A percentile compares a stretch with the other conserved stretches of the same genome.
These are phyloP conservation scores for Pyrenophora graminea DNA, from an alignment of 2,329 filamentous ascomycete species.

Conservation along the genomic window DNA sequence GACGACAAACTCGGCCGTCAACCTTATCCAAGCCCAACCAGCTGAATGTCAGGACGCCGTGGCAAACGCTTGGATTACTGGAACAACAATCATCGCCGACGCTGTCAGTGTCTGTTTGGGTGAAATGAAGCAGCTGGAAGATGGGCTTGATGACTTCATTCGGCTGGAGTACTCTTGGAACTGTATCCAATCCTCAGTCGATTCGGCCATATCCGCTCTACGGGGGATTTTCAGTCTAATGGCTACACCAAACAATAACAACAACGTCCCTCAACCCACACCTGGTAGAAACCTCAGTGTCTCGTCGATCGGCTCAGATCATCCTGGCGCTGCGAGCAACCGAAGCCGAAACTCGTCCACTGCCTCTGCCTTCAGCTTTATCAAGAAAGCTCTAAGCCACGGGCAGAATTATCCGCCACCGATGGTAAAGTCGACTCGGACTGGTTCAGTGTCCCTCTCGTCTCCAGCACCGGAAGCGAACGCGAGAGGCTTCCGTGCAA, in stretches of 20 bases:
- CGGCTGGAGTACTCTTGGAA: constrained; percentile 52
- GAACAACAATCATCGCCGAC: constrained; percentile 52
- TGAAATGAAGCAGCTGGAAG: constrained; percentile 48
- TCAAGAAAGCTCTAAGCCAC: constrained; percentile 35
- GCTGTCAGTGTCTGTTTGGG: constrained; percentile 50
- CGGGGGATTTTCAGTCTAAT: constrained; percentile 54
- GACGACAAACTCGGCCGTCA: constrained; percentile 50
- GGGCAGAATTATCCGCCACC: constrained; percentile 22
- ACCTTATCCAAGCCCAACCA: constrained; percentile 51
- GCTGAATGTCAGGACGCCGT: constrained; percentile 47
- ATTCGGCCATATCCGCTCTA: constrained; percentile 48
- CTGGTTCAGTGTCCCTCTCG: constrained; percentile 29
- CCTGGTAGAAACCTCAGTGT: constrained; percentile 36
- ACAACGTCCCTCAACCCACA: neutral
- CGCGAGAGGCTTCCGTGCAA: constrained; percentile 31
- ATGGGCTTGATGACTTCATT: constrained; percentile 52
- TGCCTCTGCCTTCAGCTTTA: constrained; percentile 30
- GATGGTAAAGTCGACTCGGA: constrained; percentile 9
- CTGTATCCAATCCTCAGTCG: constrained; percentile 48
- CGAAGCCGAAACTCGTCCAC: constrained; percentile 32
- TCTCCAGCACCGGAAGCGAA: constrained; percentile 37
- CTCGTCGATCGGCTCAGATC: constrained; percentile 24
- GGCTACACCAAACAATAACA: constrained; percentile 21
- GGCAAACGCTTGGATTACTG: constrained; percentile 52
- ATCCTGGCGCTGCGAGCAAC: constrained; percentile 17